Percentiles rank a stretch among this genome's conserved stretches.
Evolutionary conservation across 306 rosid genomes (phyloP).

Genomic region (Dalbergia oliveri): DNA sequence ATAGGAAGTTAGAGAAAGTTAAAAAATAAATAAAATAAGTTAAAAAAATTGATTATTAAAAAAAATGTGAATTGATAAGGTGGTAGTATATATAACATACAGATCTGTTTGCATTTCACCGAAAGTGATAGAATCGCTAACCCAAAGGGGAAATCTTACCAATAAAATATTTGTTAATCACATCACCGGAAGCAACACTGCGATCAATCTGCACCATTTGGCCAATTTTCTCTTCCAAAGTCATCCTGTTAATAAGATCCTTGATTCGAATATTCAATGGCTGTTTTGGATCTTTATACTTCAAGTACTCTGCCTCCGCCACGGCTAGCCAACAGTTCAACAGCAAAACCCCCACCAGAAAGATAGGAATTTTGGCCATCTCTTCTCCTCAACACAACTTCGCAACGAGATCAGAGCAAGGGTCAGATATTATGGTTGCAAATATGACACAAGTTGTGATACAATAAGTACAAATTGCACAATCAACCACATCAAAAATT

Average conservation of each 20-base stretch:
- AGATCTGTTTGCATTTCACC: neutral
- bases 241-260: constrained; percentile 41
- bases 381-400: constrained; percentile 4
- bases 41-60: no score
- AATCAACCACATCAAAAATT: neutral
- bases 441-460: neutral
- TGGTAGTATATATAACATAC: no score
- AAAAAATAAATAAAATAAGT: no score
- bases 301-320: constrained; percentile 21
- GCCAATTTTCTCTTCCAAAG: constrained; percentile 41
- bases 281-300: constrained; percentile 31
- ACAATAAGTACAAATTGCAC: no score
- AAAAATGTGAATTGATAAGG: no score
- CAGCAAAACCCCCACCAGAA: constrained; percentile 20
- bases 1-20: no score
- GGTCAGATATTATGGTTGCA: neutral
- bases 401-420: neutral
- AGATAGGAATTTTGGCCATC: constrained; percentile 26
- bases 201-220: constrained; percentile 48
- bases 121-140: neutral
- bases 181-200: constrained; percentile 11
- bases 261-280: constrained; percentile 15
- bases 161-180: constrained; percentile 33
- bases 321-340: neutral
- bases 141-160: neutral